A percentile compares a stretch with the other conserved stretches of the same genome.
Conservation (phyloP, 768 basidiomycete genomes). For the Peribolospora baueri region DNA sequence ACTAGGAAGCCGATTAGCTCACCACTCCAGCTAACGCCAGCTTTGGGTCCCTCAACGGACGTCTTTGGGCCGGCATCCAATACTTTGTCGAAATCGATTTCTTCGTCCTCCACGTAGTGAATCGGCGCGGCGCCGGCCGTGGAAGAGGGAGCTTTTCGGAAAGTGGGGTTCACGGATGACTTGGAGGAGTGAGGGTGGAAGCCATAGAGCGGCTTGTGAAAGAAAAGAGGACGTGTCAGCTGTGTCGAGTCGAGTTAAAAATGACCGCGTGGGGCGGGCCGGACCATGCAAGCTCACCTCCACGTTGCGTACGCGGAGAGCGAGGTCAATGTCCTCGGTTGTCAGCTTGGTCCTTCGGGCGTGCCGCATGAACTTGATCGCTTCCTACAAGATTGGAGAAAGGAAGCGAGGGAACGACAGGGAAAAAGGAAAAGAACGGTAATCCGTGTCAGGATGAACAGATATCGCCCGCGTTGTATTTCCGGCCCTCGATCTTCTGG, state of each 20-base stretch:
- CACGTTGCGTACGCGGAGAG: constrained; percentile 78
- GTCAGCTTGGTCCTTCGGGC: constrained; percentile 70
- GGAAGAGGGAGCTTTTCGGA: constrained; percentile 29
- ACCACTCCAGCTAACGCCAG: constrained; percentile 65
- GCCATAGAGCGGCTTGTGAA: constrained; percentile 47
- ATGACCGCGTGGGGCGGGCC: not conserved
- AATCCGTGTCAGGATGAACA: no score
- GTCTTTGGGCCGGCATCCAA: constrained; percentile 17
- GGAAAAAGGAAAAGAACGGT: not conserved
- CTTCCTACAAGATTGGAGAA: constrained; percentile 35
- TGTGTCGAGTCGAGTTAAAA: no score
- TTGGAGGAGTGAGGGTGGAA: constrained; percentile 35
- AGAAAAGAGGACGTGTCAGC: not conserved
- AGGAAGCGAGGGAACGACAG: not conserved
- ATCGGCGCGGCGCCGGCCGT: constrained; percentile 33
- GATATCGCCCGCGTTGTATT: no score
- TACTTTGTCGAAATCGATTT: constrained; percentile 84
- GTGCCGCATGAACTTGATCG: constrained; percentile 88
- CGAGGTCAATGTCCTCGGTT: constrained; percentile 76
- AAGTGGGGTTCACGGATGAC: constrained; percentile 22
- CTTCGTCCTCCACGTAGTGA: constrained; percentile 88
- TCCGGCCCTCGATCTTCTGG: no score
- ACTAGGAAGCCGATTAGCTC: constrained; percentile 54
- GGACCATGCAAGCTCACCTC: constrained; percentile 25
- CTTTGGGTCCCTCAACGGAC: constrained; percentile 16